Evolutionary conservation across 306 rosid genomes (phyloP).

Genomic region (Lagenaria siceraria): DNA sequence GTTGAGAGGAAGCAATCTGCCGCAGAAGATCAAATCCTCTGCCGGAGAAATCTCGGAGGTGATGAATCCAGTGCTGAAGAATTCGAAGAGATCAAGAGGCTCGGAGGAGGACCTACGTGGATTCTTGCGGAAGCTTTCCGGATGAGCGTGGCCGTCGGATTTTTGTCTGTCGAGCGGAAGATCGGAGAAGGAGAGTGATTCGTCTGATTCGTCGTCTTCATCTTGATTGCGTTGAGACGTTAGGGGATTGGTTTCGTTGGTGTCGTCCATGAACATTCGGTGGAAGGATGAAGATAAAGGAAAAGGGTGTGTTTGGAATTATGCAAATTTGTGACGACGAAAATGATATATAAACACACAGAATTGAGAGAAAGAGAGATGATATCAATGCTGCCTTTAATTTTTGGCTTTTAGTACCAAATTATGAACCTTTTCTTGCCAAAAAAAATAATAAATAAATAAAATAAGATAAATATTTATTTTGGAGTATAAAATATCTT

Average conservation of each 20-base stretch:
- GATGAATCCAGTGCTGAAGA: constrained; percentile 22
- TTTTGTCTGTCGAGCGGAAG: constrained; percentile 30
- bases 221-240: neutral
- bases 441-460: too few species aligned
- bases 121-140: neutral
- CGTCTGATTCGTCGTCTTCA: constrained; percentile 16
- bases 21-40: constrained; percentile 55
- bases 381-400: neutral
- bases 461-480: too few species aligned
- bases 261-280: neutral
- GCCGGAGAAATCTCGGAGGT: constrained; percentile 43
- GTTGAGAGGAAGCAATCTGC: constrained; percentile 36
- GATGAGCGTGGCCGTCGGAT: neutral
- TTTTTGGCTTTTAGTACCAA: neutral
- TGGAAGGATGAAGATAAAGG: neutral
- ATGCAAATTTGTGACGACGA: neutral
- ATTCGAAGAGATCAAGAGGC: constrained; percentile 28
- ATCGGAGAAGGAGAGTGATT: constrained; percentile 51
- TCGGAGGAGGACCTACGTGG: constrained; percentile 20
- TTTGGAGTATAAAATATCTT: neutral
- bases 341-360: neutral
- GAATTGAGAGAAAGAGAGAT: neutral
- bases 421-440: neutral
- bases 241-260: neutral
- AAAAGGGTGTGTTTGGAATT: neutral